phyloP scores from a whole-genome alignment of 2,329 filamentous ascomycete genomes.

The Diaporthe sp. region DNA sequence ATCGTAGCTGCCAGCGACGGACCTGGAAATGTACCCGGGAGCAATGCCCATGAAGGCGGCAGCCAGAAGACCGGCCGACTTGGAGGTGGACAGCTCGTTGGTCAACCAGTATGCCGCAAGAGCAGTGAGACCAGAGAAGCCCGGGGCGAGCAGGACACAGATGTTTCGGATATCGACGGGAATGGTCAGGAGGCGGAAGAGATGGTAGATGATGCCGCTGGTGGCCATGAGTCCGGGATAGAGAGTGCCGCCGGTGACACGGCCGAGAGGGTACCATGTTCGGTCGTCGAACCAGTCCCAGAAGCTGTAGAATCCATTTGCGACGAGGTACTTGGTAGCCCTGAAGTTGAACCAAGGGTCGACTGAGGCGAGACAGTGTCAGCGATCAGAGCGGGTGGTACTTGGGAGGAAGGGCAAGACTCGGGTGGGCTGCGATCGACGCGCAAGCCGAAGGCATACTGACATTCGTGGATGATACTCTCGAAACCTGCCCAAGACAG shows the following conservation, averaged over 20 bases:
- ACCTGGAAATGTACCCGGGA: slow-evolving; percentile 97
- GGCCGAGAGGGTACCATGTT: slow-evolving; percentile 98
- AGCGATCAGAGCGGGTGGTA: slow-evolving; percentile 48
- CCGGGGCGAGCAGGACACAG: slow-evolving; percentile 95
- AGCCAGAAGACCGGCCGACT: slow-evolving; percentile 93
- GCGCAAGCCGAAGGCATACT: slow-evolving; percentile 57
- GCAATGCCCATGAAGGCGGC: slow-evolving; percentile 98
- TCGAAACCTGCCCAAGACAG: slow-evolving; percentile 79
- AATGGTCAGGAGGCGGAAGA: slow-evolving; percentile 87
- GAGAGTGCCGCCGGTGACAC: slow-evolving; percentile 98
- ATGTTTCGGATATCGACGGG: slow-evolving; percentile 99
- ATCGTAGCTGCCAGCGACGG: slow-evolving; percentile 97
- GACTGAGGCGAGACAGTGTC: slow-evolving; percentile 69
- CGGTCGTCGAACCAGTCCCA: slow-evolving; percentile 99
- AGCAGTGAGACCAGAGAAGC: slow-evolving; percentile 93
- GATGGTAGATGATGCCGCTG: slow-evolving; percentile 95
- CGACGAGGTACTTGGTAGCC: slow-evolving; percentile 96
- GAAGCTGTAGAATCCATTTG: slow-evolving; percentile 98
- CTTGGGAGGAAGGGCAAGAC: slow-evolving; percentile 16
- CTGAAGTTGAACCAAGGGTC: slow-evolving; percentile 99
- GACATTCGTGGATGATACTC: slow-evolving; percentile 99
- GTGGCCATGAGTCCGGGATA: slow-evolving; percentile 99
- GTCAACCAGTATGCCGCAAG: slow-evolving; percentile 95
- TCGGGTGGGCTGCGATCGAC: slow-evolving; percentile 37
- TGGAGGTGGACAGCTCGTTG: slow-evolving; percentile 95